These are phyloP conservation scores for Pseudogymnoascus sp. DNA, from an alignment of 2,329 filamentous ascomycete genomes.

Conservation along the genomic window DNA sequence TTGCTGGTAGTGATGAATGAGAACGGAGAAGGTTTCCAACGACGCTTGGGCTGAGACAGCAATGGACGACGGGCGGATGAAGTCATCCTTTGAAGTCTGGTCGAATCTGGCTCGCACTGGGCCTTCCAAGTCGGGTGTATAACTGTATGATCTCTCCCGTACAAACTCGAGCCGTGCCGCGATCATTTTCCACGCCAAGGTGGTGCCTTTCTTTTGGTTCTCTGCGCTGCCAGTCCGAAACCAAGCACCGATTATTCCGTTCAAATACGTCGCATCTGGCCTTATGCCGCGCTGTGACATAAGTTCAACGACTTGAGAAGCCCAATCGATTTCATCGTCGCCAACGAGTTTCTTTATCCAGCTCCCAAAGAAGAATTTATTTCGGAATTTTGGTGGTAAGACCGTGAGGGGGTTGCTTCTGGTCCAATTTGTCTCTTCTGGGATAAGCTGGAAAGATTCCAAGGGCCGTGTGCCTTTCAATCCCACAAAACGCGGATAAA, in stretches of 20 bases:
- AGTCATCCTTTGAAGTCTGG: slow-evolving; percentile 14
- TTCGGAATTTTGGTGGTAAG: slow-evolving; percentile 48
- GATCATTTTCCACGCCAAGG: slow-evolving; percentile 71
- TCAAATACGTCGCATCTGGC: slow-evolving; percentile 68
- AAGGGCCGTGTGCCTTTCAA: slow-evolving; percentile 14
- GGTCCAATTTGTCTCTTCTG: slow-evolving; percentile 31
- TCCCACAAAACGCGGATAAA: slow-evolving; percentile 15
- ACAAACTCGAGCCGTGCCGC: slow-evolving; percentile 58
- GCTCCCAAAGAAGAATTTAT: slow-evolving; percentile 78
- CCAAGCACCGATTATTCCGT: slow-evolving; percentile 75
- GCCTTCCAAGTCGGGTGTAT: slow-evolving; percentile 11
- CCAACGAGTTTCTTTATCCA: slow-evolving; percentile 83
- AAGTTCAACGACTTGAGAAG: slow-evolving; percentile 63
- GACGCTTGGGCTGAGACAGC: slow-evolving; percentile 53
- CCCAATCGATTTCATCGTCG: slow-evolving; percentile 62
- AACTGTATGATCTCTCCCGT: slow-evolving; percentile 32
- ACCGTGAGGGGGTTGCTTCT: slow-evolving; percentile 33
- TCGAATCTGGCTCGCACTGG: slow-evolving; percentile 16
- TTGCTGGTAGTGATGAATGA: slow-evolving; percentile 64
- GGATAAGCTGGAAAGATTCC: slow-evolving; percentile 17
- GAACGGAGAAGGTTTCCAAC: slow-evolving; percentile 69
- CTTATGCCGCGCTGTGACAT: slow-evolving; percentile 64
- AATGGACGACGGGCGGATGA: slow-evolving; percentile 33
- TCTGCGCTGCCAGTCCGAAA: slow-evolving; percentile 53
- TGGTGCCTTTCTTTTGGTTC: slow-evolving; percentile 55